Base-by-base conservation (phyloP, 768 basidiomycete species). In the Boletus fagicola region DNA sequence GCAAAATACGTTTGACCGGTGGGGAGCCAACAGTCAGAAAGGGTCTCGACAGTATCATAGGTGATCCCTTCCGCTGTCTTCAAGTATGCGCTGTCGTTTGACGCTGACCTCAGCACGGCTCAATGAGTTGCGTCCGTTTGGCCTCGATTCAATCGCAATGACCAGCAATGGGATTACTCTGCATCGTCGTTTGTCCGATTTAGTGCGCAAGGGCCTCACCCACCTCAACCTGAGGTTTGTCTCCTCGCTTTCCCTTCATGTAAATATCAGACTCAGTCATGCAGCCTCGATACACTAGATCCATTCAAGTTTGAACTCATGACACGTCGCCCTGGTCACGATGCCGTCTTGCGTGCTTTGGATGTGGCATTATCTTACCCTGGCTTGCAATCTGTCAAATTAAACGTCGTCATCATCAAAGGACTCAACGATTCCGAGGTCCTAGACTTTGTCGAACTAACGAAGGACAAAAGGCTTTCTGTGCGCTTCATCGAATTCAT, bases 401-500 rank as follows among this genome's bases (percentile, higher is more conserved):
- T 95, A 50, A 95, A 95, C 68, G 87, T 89, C 2, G 92, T 95
- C 22, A 81, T 94, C 35, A 78, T 95, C 58, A 86, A 84, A 62
- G 88, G 84, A 20, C 73, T 96, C 31, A 95, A 95, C 63, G 90
- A 93, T 65, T 70, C 75, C n/a, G 92, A 95, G 71, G 76, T 92
- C 13, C 68, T 84, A 3, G 86, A 88, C 56, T 94, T 95, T 66
- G 83, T 92, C 40, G 83, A 87, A 63, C 75, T 94, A 73, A 90
- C 89, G 5, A 83, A 80, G 62, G 74, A 87, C 45, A 77, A 77
- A 45, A 70, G 75, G 2, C 72, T 93, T 26, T 89, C 83, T 39
- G 83, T 94, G 40, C 83, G 94, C 38, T 93, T 95, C 70, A 95
- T 94, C 56, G 92, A 94, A 71, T 95, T 90, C 68, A 95, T 96